Base-by-base conservation (phyloP, 2,329 filamentous ascomycete species). In the Talaromyces sp. region DNA sequence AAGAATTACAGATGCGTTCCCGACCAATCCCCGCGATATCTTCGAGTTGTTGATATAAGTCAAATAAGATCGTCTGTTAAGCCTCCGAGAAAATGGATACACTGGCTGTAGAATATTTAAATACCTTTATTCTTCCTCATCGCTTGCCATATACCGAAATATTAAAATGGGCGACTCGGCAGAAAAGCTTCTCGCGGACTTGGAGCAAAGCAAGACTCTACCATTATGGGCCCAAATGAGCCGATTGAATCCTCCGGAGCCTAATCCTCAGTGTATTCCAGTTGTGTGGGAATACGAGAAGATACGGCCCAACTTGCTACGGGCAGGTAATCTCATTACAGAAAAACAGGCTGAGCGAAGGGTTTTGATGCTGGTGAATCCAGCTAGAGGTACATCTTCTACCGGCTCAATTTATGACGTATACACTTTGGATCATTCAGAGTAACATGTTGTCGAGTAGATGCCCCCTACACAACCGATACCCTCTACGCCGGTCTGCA, bases 401-500 rank as follows among this genome's bases (percentile, higher is more conserved):
- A 31, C 1, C 27, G 9, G 35, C 35, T 11, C 35, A 13, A 1
- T 37, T 31, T 31, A 31, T 31, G 27, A 31, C 5, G 27, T 31
- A 31, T 31, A 31, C 8, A 31, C 27, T 31, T 31, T 37, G 35
- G 35, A 8, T 37, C 22, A 7, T 25, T 49, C 11, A 0, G 15
- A 52, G 6, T 52, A 33, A 52, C 27, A 33, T 33, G 19, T 27
- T 5, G 31, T 17, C 11, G 19, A 49, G 13, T 43, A 83, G 82
- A 80, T 63, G 80, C 82, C 0, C 85, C 85, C 0, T 84, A 81
- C 67, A 86, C 85, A 0, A 86, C 84, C 0, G 85, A 87, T 69
- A 86, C 85, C 1, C 76, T 87, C 61, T 86, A 86, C 67, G 84
- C 81, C 2, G 85, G 84, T 1, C 78, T 87, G 1, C 85, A 87